Evolutionary conservation across 805 yeast species (phyloP).

Genomic region (Kazachstania africana): DNA sequence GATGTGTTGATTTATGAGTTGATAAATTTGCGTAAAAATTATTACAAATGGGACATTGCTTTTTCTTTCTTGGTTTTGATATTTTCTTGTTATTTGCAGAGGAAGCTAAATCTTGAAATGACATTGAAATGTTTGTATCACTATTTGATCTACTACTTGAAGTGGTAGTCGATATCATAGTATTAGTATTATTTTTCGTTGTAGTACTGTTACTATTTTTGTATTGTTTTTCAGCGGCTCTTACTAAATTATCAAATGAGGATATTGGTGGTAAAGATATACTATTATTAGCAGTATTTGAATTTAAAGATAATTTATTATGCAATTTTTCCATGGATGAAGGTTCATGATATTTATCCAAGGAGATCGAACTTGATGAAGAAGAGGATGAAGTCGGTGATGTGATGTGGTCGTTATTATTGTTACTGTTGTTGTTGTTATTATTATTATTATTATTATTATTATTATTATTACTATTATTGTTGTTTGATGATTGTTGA

Average conservation of each 20-base stretch:
- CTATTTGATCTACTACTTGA: neutral
- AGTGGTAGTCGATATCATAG: neutral
- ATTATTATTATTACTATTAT: neutral
- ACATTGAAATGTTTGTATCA: neutral
- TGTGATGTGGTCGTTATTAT: neutral
- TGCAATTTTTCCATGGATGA: slow-evolving; percentile 5
- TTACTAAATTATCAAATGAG: slow-evolving; percentile 20
- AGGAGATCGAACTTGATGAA: slow-evolving; percentile 1
- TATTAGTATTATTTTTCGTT: neutral
- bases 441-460: neutral
- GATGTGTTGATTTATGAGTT: slow-evolving; percentile 72
- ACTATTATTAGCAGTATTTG: neutral
- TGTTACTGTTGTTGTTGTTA: neutral
- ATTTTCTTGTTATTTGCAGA: slow-evolving; percentile 2
- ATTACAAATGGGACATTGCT: slow-evolving; percentile 61
- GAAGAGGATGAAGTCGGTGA: slow-evolving; percentile 1
- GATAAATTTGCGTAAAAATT: slow-evolving; percentile 66
- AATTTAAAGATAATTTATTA: neutral
- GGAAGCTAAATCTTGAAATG: slow-evolving; percentile 1
- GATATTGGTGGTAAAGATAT: slow-evolving; percentile 20
- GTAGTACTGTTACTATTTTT: neutral
- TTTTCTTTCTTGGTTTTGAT: slow-evolving; percentile 46
- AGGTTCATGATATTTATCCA: slow-evolving; percentile 8
- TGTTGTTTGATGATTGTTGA: neutral
- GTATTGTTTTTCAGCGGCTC: slow-evolving; percentile 20